Base-by-base conservation (phyloP, 495 filamentous ascomycete species). In the Astrocystis sublimbata region DNA sequence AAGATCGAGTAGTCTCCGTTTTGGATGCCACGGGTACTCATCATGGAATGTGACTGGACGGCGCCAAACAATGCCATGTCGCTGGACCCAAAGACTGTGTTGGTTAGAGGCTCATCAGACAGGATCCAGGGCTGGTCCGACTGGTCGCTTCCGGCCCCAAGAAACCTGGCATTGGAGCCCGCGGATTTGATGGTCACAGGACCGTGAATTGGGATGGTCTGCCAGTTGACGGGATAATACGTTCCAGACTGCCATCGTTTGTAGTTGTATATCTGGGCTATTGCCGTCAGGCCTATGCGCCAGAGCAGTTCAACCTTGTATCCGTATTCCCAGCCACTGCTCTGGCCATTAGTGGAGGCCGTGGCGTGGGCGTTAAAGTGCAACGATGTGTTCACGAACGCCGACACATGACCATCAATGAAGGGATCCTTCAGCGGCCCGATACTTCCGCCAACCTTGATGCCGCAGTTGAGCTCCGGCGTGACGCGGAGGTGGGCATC, bases 361-460 rank as follows among this genome's bases (percentile, higher is more conserved):
- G 43, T 46, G 43, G 23, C 43, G 15, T 46, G 43, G 23, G 43
- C 43, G 23, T 3, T 12, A 12, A 46, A 46, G 15, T 46, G 43
- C 5, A 46, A 19, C 15, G 43, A 46, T 12, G 43, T 46, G 15
- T 46, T 46, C 43, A 46, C 15, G 15, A 46, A 46, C 3, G 43
- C 43, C 43, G 43, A 46, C n/a, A 46, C 43, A 15, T 46, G 43
- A 26, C 43, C 43, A 26, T 46, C 43, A 19, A 46, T 46, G 43
- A 46, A 46, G 23, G 43, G 43, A 4, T 46, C 43, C 23, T 46
- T 46, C 43, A 46, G 15, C 15, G 43, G 43, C 15, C 43, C 43
- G 23, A 46, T 46, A 19, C 23, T 46, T 6, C 43, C 43, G 15
- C 43, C 43, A 2, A 46, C 43, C 23, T 46, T 46, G 43, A 46